Percentiles rank a stretch among this genome's conserved stretches.
Evolutionary conservation across 1,139 yeast genomes (phyloP).

Genomic region (Geotrichum australiense): DNA sequence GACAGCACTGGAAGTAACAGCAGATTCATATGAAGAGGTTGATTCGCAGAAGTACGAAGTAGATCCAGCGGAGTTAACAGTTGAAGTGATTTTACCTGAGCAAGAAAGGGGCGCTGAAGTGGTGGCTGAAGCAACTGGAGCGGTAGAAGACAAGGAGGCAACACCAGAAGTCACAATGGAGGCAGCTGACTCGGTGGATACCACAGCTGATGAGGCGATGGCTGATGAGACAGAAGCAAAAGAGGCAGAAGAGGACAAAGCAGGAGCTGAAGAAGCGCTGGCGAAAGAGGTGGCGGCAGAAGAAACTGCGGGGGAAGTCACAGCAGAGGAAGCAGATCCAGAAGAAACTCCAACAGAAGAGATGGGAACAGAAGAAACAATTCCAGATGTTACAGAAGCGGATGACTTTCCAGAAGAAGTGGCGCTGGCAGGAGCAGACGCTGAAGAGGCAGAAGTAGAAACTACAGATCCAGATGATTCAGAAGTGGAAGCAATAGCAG

Average conservation of each 20-base stretch:
- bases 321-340: not conserved
- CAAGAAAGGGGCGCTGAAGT: not conserved
- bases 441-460: not conserved
- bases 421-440: not conserved
- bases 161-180: too few species aligned
- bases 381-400: not conserved
- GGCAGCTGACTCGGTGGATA: too few species aligned
- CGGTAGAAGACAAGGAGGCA: not conserved
- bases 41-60: not conserved
- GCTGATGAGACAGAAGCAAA: conserved; percentile 1
- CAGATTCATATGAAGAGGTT: not conserved
- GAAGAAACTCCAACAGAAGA: not conserved
- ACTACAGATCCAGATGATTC: not conserved
- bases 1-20: not conserved
- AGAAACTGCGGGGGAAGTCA: not conserved
- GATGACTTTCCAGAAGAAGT: not conserved
- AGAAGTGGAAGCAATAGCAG: not conserved
- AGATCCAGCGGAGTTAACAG: not conserved
- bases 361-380: not conserved
- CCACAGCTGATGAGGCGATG: not conserved
- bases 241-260: conserved; percentile 7
- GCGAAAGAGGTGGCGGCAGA: conserved; percentile 12
- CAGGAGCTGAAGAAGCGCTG: conserved; percentile 15
- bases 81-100: not conserved
- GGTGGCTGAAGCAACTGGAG: not conserved